Conservation (phyloP, 2,329 filamentous ascomycete species). For the Penicillium sp. region DNA sequence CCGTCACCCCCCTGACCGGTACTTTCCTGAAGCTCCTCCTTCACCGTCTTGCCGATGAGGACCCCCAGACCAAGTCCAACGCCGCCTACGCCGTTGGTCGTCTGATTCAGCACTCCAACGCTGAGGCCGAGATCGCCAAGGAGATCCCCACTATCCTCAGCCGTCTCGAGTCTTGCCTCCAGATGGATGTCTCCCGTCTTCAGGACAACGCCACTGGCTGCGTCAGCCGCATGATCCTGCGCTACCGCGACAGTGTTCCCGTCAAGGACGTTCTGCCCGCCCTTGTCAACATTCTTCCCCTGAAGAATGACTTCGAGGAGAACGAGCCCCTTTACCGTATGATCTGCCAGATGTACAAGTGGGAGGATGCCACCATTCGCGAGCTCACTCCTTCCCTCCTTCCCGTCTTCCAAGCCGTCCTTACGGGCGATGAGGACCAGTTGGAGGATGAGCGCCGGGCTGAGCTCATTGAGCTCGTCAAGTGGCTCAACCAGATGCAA, state of each 20-base stretch:
- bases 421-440: conserved; percentile 48
- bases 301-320: conserved; percentile 94
- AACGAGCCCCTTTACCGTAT: conserved; percentile 92
- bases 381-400: conserved; percentile 49
- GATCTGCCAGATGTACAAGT: conserved; percentile 75
- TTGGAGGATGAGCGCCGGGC: conserved; percentile 50
- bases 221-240: conserved; percentile 86
- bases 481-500: conserved; percentile 50
- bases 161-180: conserved; percentile 83
- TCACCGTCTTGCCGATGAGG: conserved; percentile 85
- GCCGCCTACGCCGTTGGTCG: conserved; percentile 89
- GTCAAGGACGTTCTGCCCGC: conserved; percentile 79
- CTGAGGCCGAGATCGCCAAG: conserved; percentile 71
- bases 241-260: conserved; percentile 80
- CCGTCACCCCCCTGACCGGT: conserved; percentile 78
- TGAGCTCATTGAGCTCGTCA: conserved; percentile 50
- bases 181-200: conserved; percentile 74
- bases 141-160: conserved; percentile 75
- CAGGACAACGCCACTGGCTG: conserved; percentile 94
- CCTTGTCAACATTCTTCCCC: conserved; percentile 74
- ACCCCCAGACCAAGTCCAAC: conserved; percentile 91
- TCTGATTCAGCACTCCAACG: conserved; percentile 77
- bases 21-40: conserved; percentile 76
- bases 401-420: conserved; percentile 50
- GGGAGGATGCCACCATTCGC: conserved; percentile 48